Evolutionary conservation across 1,284 basidiomycete genomes (phyloP), one percentile per base, ranked within the genome.

Genomic region (Grifola frondosa): DNA sequence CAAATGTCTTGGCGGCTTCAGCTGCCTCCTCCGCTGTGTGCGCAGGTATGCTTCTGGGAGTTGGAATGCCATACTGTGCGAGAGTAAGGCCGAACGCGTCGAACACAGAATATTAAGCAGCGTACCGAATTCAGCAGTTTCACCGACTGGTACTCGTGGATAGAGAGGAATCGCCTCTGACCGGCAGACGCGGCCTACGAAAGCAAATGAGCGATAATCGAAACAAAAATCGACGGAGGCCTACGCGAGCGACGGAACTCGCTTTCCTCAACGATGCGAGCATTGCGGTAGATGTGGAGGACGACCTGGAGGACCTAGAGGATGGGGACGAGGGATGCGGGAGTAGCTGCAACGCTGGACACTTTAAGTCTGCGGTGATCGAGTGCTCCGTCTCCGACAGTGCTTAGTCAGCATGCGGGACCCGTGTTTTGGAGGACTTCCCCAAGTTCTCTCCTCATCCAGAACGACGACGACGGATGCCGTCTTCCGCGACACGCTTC

Each of bases 61-160:
- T 97, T 22, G 92, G 84, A 50, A 99, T 89, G 37, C 92, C 94
- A 71, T 97, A 98, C 92, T 98, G 58, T 26, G 37, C 17, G 6
- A 31, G 25, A 15, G 16, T 24, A 25, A 32, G 33, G 23, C 29
- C 15, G 4, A 15, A 5, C 16, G 31, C 16, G 3, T 20, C n/a
- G 19, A n/a, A 20, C 11, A 20, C 35, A 34, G 26, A 22, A 30
- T 6, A n/a, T n/a, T n/a, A 16, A 24, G 30, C 8, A 25, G 69
- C 76, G 56, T 57, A 95, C 94, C 56, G 89, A 85, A 75, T 97
- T 97, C 60, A 99, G 81, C 37, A 99, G 77, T 59, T 88, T 84
- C 68, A 98, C 90, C 41, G 94, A 97, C 67, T 98, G 93, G 74
- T 98, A 93, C 75, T 99, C 96, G 73, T 99, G 96, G 63, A 99